Conservation (phyloP, 1,284 basidiomycete genomes). For the Inonotus hispidus region DNA sequence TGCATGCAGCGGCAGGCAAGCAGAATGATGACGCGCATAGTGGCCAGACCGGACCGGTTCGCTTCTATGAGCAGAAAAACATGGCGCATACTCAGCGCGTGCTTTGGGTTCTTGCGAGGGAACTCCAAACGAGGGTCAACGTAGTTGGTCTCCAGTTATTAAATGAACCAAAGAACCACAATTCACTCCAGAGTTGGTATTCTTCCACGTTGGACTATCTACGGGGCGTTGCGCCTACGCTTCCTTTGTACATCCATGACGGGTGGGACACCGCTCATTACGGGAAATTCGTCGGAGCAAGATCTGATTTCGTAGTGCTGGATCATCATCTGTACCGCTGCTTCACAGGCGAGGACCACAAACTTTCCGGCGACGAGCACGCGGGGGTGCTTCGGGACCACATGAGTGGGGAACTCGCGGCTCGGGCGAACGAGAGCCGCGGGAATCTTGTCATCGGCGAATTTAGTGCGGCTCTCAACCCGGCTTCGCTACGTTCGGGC, state of each 20-base stretch:
- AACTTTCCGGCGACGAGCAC: conserved; percentile 54
- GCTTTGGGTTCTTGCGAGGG: conserved; percentile 39
- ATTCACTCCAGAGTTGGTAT: conserved; percentile 63
- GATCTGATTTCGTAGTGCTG: conserved; percentile 47
- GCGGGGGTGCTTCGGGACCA: conserved; percentile 40
- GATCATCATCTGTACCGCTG: conserved; percentile 89
- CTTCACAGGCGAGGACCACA: conserved; percentile 62
- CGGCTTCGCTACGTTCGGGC: conserved; percentile 25
- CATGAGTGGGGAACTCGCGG: conserved; percentile 36
- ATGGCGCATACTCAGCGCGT: conserved; percentile 51
- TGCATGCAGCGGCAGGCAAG: conserved; percentile 75
- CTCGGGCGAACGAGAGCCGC: conserved; percentile 40
- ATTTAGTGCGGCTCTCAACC: conserved; percentile 71
- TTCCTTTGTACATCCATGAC: conserved; percentile 74
- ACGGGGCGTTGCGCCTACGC: conserved; percentile 44
- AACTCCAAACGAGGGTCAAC: conserved; percentile 48
- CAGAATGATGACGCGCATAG: conserved; percentile 65
- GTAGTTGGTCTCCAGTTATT: conserved; percentile 79
- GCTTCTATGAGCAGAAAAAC: conserved; percentile 48
- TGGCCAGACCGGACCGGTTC: conserved; percentile 51
- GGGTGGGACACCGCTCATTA: conserved; percentile 75
- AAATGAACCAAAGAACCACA: conserved; percentile 70
- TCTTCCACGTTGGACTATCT: conserved; percentile 51
- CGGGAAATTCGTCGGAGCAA: conserved; percentile 31
- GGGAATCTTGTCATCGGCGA: conserved; percentile 76